A percentile compares a stretch with the other conserved stretches of the same genome.
These are phyloP conservation scores for Geotrichum restrictum DNA, from an alignment of 1,139 yeast genomes.

Conservation along the genomic window DNA sequence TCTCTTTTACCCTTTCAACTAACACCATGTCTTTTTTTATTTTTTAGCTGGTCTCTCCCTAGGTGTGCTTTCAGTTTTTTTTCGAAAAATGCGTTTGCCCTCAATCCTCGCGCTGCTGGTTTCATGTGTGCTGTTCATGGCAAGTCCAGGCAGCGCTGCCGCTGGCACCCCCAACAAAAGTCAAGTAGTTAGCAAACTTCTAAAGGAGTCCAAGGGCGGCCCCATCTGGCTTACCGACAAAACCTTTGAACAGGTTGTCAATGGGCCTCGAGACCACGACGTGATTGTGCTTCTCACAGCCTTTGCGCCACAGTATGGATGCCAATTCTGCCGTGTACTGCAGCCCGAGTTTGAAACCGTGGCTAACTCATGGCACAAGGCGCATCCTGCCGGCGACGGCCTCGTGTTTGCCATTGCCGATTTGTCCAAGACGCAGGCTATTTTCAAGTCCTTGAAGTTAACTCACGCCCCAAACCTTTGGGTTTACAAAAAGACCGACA, in stretches of 20 bases:
- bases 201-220: slow-evolving; percentile 20
- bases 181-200: slow-evolving; percentile 12
- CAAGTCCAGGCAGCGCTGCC: slow-evolving; percentile 35
- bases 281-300: slow-evolving; percentile 70
- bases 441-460: slow-evolving; percentile 53
- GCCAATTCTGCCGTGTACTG: slow-evolving; percentile 68
- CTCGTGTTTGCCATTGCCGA: slow-evolving; percentile 75
- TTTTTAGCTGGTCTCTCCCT: not conserved
- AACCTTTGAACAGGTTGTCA: slow-evolving; percentile 56
- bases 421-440: slow-evolving; percentile 52
- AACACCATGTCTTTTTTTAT: no score
- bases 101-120: slow-evolving; percentile 50
- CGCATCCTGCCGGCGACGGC: slow-evolving; percentile 45
- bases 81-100: slow-evolving; percentile 8
- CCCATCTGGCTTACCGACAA: slow-evolving; percentile 48
- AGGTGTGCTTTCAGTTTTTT: not conserved
- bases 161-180: no score
- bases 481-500: slow-evolving; percentile 57
- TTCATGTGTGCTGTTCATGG: slow-evolving; percentile 78
- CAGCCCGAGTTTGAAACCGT: slow-evolving; percentile 63
- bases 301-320: slow-evolving; percentile 65
- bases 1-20: no score
- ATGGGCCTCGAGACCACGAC: slow-evolving; percentile 69
- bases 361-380: slow-evolving; percentile 55
- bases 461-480: slow-evolving; percentile 77